These are phyloP conservation scores for Spathaspora girioi DNA, from an alignment of 805 yeast species.

Conservation along the genomic window DNA sequence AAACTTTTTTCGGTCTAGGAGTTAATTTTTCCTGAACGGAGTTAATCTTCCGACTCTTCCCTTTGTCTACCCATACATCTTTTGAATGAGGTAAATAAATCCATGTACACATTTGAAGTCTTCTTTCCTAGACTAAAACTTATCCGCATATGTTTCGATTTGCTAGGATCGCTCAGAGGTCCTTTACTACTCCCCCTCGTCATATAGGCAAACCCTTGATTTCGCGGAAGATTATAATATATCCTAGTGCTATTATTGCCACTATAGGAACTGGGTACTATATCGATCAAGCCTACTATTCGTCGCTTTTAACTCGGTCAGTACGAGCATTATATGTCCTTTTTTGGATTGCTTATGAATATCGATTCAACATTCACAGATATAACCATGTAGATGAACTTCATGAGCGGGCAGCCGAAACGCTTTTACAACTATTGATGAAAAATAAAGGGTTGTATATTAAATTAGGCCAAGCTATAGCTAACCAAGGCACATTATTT, in stretches of 20 bases:
- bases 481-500: conserved; percentile 67
- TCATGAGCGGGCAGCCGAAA: conserved; percentile 56
- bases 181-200: not conserved
- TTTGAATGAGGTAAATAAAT: too few relatives aligned
- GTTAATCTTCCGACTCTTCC: too few relatives aligned
- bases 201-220: not conserved
- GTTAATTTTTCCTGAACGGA: too few relatives aligned
- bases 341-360: conserved; percentile 54
- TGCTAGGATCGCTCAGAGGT: not conserved
- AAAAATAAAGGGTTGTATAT: conserved; percentile 53
- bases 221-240: not conserved
- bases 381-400: conserved; percentile 40
- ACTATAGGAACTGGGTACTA: conserved; percentile 10
- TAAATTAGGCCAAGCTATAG: conserved; percentile 76
- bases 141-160: not conserved
- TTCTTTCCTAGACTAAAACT: too few relatives aligned
- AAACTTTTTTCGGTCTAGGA: too few relatives aligned
- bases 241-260: conserved; percentile 3
- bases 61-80: too few relatives aligned
- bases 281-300: conserved; percentile 19
- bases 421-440: conserved; percentile 24
- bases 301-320: conserved; percentile 53
- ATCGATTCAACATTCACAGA: conserved; percentile 44
- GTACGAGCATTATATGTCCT: conserved; percentile 47
- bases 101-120: too few relatives aligned